These are phyloP conservation scores for Pseudopyricularia javanii DNA, from an alignment of 2,329 filamentous ascomycete genomes.

Conservation along the genomic window DNA sequence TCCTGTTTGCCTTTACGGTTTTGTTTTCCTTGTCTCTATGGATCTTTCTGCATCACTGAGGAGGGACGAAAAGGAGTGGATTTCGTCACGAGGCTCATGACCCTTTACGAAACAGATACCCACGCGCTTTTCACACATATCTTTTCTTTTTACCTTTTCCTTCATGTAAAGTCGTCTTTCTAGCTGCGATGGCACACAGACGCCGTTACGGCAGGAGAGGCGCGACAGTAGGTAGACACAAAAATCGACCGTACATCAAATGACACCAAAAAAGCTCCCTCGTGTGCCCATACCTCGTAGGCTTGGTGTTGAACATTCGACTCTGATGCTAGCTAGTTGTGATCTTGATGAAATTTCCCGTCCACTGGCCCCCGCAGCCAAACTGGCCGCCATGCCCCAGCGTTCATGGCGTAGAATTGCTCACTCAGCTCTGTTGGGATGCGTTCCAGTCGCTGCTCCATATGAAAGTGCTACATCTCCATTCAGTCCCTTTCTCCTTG, in stretches of 20 bases:
- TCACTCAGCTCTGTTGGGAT: slow-evolving; percentile 3
- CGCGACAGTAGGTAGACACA: neutral
- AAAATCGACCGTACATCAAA: neutral
- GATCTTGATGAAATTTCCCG: neutral
- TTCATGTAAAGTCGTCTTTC: neutral
- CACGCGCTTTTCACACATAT: neutral
- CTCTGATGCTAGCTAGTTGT: neutral
- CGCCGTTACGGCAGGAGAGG: neutral
- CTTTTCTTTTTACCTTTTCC: neutral
- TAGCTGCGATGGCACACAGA: neutral
- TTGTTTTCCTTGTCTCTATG: neutral
- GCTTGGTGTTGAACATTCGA: neutral
- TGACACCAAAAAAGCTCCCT: neutral
- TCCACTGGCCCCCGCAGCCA: neutral
- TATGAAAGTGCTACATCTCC: slow-evolving; percentile 79
- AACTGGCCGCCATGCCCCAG: neutral
- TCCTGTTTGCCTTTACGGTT: neutral
- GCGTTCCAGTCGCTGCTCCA: slow-evolving; percentile 49
- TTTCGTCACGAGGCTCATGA: neutral
- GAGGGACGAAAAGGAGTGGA: neutral
- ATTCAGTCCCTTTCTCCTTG: slow-evolving; percentile 74
- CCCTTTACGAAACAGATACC: neutral
- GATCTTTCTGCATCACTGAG: neutral
- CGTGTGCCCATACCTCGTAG: neutral
- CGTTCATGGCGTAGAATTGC: neutral